Conservation (phyloP, 1,284 basidiomycete species). For the Cerioporus squamosus region DNA sequence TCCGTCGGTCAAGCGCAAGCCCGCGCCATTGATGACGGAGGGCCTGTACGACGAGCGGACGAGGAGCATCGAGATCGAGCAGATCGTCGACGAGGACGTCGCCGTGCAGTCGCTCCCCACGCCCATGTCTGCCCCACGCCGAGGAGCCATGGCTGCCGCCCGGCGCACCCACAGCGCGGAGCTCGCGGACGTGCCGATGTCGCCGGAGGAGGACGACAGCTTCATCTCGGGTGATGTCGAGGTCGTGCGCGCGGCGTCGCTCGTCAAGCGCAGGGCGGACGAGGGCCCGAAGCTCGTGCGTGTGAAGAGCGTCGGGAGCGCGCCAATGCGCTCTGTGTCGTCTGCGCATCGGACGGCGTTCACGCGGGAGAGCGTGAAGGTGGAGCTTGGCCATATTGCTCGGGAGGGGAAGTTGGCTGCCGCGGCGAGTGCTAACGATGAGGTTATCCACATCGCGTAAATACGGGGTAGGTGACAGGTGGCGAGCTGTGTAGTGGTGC, state of each 20-base stretch:
- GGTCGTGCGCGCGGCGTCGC: constrained; percentile 6
- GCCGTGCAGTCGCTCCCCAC: constrained; percentile 6
- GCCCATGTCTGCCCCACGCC: constrained; percentile 7
- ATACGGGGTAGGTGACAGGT: background rate
- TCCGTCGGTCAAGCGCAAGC: constrained; percentile 18
- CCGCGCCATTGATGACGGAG: constrained; percentile 11
- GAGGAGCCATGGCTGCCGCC: background rate
- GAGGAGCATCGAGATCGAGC: constrained; percentile 8
- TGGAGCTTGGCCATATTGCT: constrained; percentile 22
- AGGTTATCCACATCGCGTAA: background rate
- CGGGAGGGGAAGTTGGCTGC: background rate
- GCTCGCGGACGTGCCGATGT: constrained; percentile 8
- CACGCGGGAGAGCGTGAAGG: constrained; percentile 29
- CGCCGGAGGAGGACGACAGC: constrained; percentile 1
- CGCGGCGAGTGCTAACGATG: background rate
- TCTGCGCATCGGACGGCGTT: constrained; percentile 20
- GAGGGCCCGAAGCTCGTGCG: constrained; percentile 15
- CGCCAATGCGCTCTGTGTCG: constrained; percentile 27
- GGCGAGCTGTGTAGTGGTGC: background rate
- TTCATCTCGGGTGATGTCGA: background rate
- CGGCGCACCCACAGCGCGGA: background rate
- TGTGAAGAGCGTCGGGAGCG: constrained; percentile 30
- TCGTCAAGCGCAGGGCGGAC: constrained; percentile 4
- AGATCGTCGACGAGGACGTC: constrained; percentile 10
- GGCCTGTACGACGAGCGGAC: constrained; percentile 5